Evolutionary conservation across 2,329 filamentous ascomycete genomes (phyloP), one percentile per base, ranked within the genome.

Genomic region (Davidsoniella australis): DNA sequence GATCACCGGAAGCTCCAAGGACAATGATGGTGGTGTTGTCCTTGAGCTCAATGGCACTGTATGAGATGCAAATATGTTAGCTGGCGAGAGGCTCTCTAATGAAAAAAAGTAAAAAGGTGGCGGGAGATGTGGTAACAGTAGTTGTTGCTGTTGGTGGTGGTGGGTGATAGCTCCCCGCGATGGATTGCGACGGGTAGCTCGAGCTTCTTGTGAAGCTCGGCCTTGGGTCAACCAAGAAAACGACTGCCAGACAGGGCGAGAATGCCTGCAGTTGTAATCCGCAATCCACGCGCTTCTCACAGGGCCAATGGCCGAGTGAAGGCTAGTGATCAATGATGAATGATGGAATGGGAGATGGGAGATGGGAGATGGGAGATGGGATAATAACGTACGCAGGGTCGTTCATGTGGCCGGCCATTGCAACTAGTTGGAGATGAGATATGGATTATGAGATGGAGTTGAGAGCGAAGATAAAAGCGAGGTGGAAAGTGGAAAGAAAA

Each of bases 1-100:
- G 71, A 73, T 98, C 91, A 61, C 91, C 91, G 48, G 91, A 98
- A 57, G 91, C 91, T 61, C 91, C 91, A 58, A 98, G 80, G 60
- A 98, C 91, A 61, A 98, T 77, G 61, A 98, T 93, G 63, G 88
- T 78, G 57, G 91, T 98, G 75, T 98, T 93, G 63, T 96, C 86
- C 75, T 95, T 98, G 63, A 98, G 81, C 78, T 98, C 91, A 68
- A 93, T 75, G 61, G 78, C 80, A 63, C 86, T 94, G 65, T 37
- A 36, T 23, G 18, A 29, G 7, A 16, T 17, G 6, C 9, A 33
- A 10, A 9, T 10, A 36, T 24, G 49, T 47, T 47, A 46, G 49
- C 26, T 33, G 6, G 37, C 9, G 24, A 16, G 40, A n/a, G 14
- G 20, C 33, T 48, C 43, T 23, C 18, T 4, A 18, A 18, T 18